Evolutionary conservation across 805 yeast species (phyloP), one percentile per base, ranked within the genome.

Genomic region (Starmerella floris): DNA sequence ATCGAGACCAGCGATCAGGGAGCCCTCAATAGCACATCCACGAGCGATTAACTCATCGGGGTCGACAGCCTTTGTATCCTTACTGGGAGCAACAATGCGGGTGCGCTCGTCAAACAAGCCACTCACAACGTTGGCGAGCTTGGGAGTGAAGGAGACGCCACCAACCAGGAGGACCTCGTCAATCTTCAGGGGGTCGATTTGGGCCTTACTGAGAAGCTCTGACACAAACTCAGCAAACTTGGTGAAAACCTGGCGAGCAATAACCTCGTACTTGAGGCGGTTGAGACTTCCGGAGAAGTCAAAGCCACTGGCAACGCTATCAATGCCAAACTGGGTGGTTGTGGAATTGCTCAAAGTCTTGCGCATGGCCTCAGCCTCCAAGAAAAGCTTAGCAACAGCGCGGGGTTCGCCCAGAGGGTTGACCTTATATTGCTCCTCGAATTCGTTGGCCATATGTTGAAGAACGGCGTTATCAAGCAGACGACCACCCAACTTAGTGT

Each of bases 21-120:
- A 76, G 40, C 95, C 98, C 72, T 91, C 97, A 61, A 88, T 73
- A 50, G 97, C 95, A 45, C 95, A 93, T 66, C 98, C 98, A 59
- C 93, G 79, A 51, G 94, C 78, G 51, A 80, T 69, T 57, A 85
- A 71, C 68, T 91, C 97, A 58, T 83, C 78, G 47, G 98, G 96
- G 65, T 83, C 75, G 48, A 77, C 60, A 44, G 91, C 82, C 65
- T 83, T 84, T 48, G 81, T 54, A 61, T 83, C 88, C 22, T 54
- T 40, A 28, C 79, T 66, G 51, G 97, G 94, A 22, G 96, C 77
- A 42, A 87, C 72, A 41, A 67, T 72, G 42, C 84, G 77, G 37
- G 79, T 61, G 40, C 52, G 51, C 62, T 81, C 91, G 50, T 94
- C 94, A 76, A 88, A 88, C 40, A 84, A 56, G 44, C 72, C 68